Percentiles rank a stretch among this genome's conserved stretches.
phyloP scores from a whole-genome alignment of 352 stramenopile genomes.

The Pythium vanterpoolii region DNA sequence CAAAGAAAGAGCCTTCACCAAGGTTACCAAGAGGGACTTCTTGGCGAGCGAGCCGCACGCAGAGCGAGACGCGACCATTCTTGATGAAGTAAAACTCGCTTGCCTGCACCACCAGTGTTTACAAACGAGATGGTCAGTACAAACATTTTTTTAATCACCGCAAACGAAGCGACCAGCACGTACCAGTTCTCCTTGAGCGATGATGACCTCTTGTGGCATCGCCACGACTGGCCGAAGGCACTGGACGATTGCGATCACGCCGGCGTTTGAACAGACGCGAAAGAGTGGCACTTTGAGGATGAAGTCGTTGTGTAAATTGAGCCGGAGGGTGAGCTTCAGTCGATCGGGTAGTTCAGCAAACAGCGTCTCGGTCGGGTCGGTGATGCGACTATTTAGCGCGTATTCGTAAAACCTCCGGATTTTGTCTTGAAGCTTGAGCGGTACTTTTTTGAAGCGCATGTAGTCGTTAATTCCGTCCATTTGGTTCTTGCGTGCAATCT shows the following conservation, averaged over 20 bases:
- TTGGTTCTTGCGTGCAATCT: constrained; percentile 73
- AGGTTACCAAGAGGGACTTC: constrained; percentile 61
- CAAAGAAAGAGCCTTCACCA: constrained; percentile 73
- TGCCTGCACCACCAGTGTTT: constrained; percentile 22
- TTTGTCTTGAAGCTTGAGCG: constrained; percentile 57
- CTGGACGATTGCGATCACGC: constrained; percentile 71
- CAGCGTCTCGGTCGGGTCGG: constrained; percentile 52
- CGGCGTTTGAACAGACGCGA: constrained; percentile 59
- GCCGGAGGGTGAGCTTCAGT: constrained; percentile 57
- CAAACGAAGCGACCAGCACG: background rate
- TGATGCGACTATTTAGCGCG: constrained; percentile 49
- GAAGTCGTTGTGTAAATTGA: constrained; percentile 66
- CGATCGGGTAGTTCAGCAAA: constrained; percentile 74
- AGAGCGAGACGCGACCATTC: constrained; percentile 52
- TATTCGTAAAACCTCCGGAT: constrained; percentile 81
- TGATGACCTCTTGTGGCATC: constrained; percentile 70
- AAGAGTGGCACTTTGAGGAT: constrained; percentile 76
- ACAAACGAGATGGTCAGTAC: background rate
- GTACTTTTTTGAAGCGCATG: constrained; percentile 79
- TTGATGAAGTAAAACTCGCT: constrained; percentile 82
- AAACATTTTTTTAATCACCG: background rate
- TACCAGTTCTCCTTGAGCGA: constrained; percentile 53
- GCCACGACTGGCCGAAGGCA: constrained; percentile 57
- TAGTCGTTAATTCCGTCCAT: constrained; percentile 82
- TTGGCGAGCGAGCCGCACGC: constrained; percentile 26